A percentile compares a stretch with the other conserved stretches of the same genome.
Conservation (phyloP, 2,329 filamentous ascomycete genomes). For the Colletotrichum karsti region DNA sequence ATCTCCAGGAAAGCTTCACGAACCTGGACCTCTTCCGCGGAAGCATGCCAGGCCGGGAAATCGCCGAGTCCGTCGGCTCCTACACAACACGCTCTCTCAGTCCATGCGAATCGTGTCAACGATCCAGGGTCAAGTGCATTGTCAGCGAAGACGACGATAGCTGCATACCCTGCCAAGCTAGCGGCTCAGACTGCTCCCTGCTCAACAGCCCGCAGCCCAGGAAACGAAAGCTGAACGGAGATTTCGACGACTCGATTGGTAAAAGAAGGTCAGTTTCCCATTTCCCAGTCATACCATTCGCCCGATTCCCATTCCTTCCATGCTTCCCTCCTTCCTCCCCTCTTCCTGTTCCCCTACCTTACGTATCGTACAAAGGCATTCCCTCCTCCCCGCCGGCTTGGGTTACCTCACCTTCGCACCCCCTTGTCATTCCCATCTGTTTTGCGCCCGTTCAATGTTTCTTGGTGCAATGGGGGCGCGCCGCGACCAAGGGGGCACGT, state of each 20-base stretch:
- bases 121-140: conserved; percentile 79
- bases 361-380: too few relatives aligned
- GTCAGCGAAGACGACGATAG: conserved; percentile 74
- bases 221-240: conserved; percentile 80
- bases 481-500: conserved; percentile 14
- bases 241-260: conserved; percentile 62
- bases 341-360: background rate
- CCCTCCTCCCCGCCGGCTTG: background rate
- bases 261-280: conserved; percentile 74
- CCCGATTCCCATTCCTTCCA: background rate
- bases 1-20: conserved; percentile 56
- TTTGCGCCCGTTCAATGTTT: conserved; percentile 19
- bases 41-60: conserved; percentile 61
- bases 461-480: conserved; percentile 16
- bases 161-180: conserved; percentile 81
- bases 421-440: conserved; percentile 10
- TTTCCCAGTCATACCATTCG: background rate
- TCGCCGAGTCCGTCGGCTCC: conserved; percentile 55
- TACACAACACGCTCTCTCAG: conserved; percentile 51
- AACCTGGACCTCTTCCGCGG: conserved; percentile 56
- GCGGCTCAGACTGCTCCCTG: conserved; percentile 82
- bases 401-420: background rate
- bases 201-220: conserved; percentile 78
- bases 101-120: conserved; percentile 78
- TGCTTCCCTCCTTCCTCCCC: background rate